Evolutionary conservation across 192 early-diverging fungal genomes (phyloP).

Genomic region (Coemansia sp.): DNA sequence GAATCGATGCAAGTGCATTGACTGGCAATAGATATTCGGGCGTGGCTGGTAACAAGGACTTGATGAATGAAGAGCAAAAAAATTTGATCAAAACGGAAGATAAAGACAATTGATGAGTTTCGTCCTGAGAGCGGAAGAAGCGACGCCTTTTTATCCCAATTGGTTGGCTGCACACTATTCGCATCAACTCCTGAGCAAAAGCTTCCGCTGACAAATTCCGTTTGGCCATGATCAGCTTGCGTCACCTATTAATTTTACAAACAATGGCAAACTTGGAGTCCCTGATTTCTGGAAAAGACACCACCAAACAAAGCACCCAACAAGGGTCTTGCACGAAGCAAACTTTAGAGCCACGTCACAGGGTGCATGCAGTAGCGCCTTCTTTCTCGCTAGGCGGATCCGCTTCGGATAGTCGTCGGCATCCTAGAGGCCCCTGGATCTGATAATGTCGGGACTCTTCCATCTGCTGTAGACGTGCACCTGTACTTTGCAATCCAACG

Average conservation of each 20-base stretch:
- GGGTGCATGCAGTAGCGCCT: neutral
- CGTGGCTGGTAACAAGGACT: no score
- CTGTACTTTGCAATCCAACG: no score
- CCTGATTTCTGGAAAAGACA: neutral
- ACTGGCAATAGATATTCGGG: neutral
- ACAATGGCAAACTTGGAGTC: neutral
- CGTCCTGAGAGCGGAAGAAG: neutral
- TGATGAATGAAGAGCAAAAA: neutral
- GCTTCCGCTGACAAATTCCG: neutral
- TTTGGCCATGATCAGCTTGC: neutral
- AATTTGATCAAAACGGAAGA: no score
- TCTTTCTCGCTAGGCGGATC: no score
- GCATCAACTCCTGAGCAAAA: neutral
- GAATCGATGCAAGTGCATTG: constrained; percentile 1
- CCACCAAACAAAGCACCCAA: no score
- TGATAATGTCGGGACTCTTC: no score
- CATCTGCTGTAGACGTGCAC: no score
- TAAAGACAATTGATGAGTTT: no score
- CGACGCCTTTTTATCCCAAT: neutral
- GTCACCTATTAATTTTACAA: neutral
- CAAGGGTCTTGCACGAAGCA: neutral
- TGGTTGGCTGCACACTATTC: neutral
- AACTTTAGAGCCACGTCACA: neutral
- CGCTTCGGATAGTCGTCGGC: no score
- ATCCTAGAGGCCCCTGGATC: no score